Evolutionary conservation across 768 basidiomycete genomes (phyloP), one percentile per base, ranked within the genome.

Genomic region (Rhizopogon vulgaris): DNA sequence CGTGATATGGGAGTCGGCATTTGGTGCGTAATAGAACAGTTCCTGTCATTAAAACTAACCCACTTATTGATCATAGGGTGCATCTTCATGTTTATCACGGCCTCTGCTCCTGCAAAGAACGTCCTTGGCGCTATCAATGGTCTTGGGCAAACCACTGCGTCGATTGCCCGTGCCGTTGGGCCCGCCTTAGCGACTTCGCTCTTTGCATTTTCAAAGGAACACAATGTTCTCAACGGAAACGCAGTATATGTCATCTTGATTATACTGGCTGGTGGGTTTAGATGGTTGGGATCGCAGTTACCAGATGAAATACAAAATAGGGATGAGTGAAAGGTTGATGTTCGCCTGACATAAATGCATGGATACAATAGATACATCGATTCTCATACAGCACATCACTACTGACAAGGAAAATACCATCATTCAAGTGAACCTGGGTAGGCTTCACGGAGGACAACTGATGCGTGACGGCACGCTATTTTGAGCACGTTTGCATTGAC

Each of bases 61-160:
- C 15, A 55, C 43, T 14, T 15, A 25, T n/a, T 7, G 40, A 5
- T 52, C 56, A 8, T 41, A 80, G 82, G 73, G 18, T 76, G 76
- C 40, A 73, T 78, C 15, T 78, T 77, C 42, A 73, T 83, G 57
- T 80, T 75, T 50, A 65, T 82, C 48, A 81, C 76, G 2, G 70
- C 72, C 25, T 75, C 79, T 1, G 69, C 81, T 1, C 81, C 83
- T 0, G 76, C 75, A 51, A 75, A 72, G 49, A 69, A 68, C 17
- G 77, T 79, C 0, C 69, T 84, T 5, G 82, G 82, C 8, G 76
- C 80, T 6, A 78, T 76, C 2, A 81, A 84, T 52, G 83, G 83
- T 2, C 66, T 83, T 18, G 70, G 75, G 3, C 81, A 83, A 25
- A 78, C 73, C 14, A 64, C 70, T 1, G 71, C 70, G 2, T 73